These are phyloP conservation scores for Mucor mucedo DNA, from an alignment of 371 early-diverging fungal species.

Conservation along the genomic window DNA sequence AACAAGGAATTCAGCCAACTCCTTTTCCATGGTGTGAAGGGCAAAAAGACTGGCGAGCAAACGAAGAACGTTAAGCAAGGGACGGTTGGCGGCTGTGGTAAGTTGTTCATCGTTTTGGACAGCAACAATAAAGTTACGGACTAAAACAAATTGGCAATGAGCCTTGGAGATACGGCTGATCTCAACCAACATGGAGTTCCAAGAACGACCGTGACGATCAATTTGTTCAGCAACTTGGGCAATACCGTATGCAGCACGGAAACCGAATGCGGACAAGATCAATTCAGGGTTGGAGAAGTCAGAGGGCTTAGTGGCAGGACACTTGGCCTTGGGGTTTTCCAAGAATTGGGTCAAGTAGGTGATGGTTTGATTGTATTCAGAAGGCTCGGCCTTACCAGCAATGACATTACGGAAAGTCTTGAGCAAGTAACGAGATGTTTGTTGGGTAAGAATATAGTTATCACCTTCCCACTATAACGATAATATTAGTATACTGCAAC, in stretches of 20 bases:
- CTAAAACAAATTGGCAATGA: conserved; percentile 69
- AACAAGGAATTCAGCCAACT: conserved; percentile 67
- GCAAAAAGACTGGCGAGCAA: conserved; percentile 57
- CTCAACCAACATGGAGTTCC: conserved; percentile 74
- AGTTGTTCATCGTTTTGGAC: conserved; percentile 45
- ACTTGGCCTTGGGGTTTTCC: conserved; percentile 57
- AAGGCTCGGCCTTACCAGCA: conserved; percentile 57
- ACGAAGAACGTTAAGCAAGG: conserved; percentile 42
- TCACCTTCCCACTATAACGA: conserved; percentile 72
- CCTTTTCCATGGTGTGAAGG: conserved; percentile 70
- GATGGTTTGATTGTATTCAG: conserved; percentile 59
- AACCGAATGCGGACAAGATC: conserved; percentile 69
- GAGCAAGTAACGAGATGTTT: conserved; percentile 72
- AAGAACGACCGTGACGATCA: conserved; percentile 58
- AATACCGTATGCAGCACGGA: conserved; percentile 67
- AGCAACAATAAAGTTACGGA: conserved; percentile 61
- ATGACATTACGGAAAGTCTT: conserved; percentile 59
- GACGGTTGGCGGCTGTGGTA: conserved; percentile 34
- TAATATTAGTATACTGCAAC: background rate
- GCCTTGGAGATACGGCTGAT: conserved; percentile 68
- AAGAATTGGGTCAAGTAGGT: conserved; percentile 59
- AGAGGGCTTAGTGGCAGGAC: conserved; percentile 43
- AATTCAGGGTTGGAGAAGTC: conserved; percentile 66
- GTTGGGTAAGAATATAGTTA: conserved; percentile 79
- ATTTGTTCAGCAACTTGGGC: conserved; percentile 60